phyloP scores from a whole-genome alignment of 805 yeast genomes.

The Yamadazyma akitaensis region DNA sequence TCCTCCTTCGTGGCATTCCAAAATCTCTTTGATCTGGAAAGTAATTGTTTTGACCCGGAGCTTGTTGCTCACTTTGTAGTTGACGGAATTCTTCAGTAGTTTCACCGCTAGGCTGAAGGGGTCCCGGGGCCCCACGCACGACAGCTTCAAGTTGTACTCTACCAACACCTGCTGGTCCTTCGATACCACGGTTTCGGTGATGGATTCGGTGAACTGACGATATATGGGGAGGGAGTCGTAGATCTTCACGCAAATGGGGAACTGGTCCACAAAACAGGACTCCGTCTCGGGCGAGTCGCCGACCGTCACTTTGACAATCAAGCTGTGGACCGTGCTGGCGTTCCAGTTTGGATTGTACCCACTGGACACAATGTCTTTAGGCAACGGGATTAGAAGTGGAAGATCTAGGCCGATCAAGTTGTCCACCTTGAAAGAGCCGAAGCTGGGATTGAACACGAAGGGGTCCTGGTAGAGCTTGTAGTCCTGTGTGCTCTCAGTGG shows the following conservation, averaged over 20 bases:
- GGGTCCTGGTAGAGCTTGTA: slow-evolving; percentile 35
- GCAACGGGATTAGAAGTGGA: slow-evolving; percentile 56
- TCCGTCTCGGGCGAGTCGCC: slow-evolving; percentile 34
- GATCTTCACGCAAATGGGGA: slow-evolving; percentile 53
- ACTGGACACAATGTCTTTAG: slow-evolving; percentile 51
- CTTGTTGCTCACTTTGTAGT: slow-evolving; percentile 26
- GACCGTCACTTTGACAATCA: slow-evolving; percentile 37
- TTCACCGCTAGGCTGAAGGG: slow-evolving; percentile 36
- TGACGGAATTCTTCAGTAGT: slow-evolving; percentile 37
- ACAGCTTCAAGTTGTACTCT: slow-evolving; percentile 45
- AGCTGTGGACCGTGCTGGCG: slow-evolving; percentile 45
- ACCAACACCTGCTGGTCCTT: slow-evolving; percentile 48
- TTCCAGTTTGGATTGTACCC: slow-evolving; percentile 46
- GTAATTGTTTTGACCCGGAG: slow-evolving; percentile 43
- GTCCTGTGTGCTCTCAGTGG: slow-evolving; percentile 32
- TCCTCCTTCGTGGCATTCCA: slow-evolving; percentile 53
- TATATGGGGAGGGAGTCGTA: slow-evolving; percentile 57
- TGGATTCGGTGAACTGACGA: slow-evolving; percentile 52
- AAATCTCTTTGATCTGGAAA: slow-evolving; percentile 49
- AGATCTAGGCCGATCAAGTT: slow-evolving; percentile 51
- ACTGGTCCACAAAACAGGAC: slow-evolving; percentile 26
- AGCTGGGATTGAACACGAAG: slow-evolving; percentile 34
- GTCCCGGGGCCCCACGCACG: slow-evolving; percentile 61
- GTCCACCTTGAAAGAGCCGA: slow-evolving; percentile 36
- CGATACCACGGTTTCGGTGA: slow-evolving; percentile 42